phyloP scores from a whole-genome alignment of 2,329 filamentous ascomycete species.

The Sphaerulina populicola region DNA sequence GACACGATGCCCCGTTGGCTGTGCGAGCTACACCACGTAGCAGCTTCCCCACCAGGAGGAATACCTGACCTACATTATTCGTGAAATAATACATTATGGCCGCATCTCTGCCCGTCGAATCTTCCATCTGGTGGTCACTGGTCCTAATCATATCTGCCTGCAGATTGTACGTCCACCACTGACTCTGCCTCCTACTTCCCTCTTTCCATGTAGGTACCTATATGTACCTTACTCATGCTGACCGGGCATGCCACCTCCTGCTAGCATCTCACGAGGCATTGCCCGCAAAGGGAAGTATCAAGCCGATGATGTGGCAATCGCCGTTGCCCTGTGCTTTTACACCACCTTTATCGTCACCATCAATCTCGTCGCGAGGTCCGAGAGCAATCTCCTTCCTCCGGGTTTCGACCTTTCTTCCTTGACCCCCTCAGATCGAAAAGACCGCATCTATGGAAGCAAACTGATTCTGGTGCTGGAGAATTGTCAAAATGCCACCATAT shows the following conservation, averaged over 20 bases:
- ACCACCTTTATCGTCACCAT: constrained; percentile 44
- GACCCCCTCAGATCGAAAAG: constrained; percentile 23
- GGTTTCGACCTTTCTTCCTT: constrained; percentile 40
- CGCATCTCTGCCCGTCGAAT: constrained; percentile 35
- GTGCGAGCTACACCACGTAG: constrained; percentile 2
- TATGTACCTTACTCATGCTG: too few species aligned
- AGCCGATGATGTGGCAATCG: constrained; percentile 52
- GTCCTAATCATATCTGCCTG: constrained; percentile 35
- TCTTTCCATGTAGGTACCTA: background rate
- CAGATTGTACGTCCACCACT: constrained; percentile 38
- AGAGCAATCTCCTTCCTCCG: constrained; percentile 40
- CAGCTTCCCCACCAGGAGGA: constrained; percentile 9
- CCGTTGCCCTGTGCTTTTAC: constrained; percentile 44
- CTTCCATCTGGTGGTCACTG: constrained; percentile 18
- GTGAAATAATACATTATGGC: constrained; percentile 19
- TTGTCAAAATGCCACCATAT: constrained; percentile 33
- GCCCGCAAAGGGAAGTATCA: constrained; percentile 45
- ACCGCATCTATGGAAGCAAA: constrained; percentile 33
- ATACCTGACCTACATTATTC: too few species aligned
- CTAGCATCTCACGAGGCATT: constrained; percentile 39
- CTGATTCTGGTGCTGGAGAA: constrained; percentile 36
- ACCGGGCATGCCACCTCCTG: too few species aligned
- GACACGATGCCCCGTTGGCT: constrained; percentile 11
- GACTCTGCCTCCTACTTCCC: background rate
- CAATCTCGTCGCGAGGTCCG: constrained; percentile 37